Base-by-base conservation (phyloP, 2,329 filamentous ascomycete genomes). In the Cryphonectria carpinicola region DNA sequence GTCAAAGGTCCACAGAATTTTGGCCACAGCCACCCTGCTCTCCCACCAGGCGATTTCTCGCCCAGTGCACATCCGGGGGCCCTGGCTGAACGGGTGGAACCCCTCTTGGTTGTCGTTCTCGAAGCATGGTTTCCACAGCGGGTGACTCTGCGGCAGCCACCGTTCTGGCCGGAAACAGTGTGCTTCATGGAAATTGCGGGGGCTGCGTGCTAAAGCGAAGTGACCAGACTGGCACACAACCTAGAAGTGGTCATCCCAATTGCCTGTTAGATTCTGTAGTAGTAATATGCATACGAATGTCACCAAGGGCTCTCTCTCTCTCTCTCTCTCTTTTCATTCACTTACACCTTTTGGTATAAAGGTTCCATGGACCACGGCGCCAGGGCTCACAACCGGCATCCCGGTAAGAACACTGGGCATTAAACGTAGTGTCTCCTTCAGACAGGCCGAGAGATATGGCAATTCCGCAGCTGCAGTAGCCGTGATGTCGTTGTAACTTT, bases 341-440 rank as follows among this genome's bases (percentile, higher is more conserved):
- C 32, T 32, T 32, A 32, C 32, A 32, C 32, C 32, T 49, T 11
- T n/a, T 1, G 67, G 67, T 1, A 69, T 46, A 25, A 19, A 66
- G 1, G 3, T 66, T 39, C 63, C 63, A 19, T 66, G 54, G 0
- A 69, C 68, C 2, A 19, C 14, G 0, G 63, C 63, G 2, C 68
- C 63, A 1, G 63, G 68, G 13, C 68, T 69, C 4, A 41, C 14
- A 1, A 46, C 37, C 0, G 79, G 78, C 28, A 80, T 64, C 0
- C 76, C 77, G 13, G 70, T 71, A 0, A 77, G 71, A 0, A 78
- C 74, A 0, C 79, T 78, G 1, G 80, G 80, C 66, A 79, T 79
- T 68, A 78, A 70, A 1, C 81, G 75, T 5, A 82, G 73, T 0
- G 76, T 71, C 69, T 82, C 81, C 52, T 82, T 76, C 0, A 82